Conservation (phyloP, 1,139 yeast genomes). For the Hemisphaericaspora subhashii region DNA sequence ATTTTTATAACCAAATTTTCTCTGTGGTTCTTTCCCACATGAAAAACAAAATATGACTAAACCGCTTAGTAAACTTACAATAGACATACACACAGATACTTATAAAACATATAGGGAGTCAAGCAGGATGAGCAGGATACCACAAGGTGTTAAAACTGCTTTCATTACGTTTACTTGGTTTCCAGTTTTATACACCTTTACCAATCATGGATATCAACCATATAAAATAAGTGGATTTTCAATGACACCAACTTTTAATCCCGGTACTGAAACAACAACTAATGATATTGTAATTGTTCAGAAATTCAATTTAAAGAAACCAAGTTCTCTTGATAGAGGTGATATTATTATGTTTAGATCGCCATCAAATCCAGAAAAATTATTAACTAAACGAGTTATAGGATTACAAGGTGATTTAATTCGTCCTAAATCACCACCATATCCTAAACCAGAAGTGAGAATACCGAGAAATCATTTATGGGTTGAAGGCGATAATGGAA, state of each 20-base stretch:
- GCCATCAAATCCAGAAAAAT: slow-evolving; percentile 72
- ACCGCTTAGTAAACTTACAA: too few relatives aligned
- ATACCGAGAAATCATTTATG: slow-evolving; percentile 83
- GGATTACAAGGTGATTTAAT: slow-evolving; percentile 74
- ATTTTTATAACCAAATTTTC: too few relatives aligned
- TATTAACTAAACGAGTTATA: slow-evolving; percentile 74
- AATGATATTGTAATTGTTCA: slow-evolving; percentile 72
- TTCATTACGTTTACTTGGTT: slow-evolving; percentile 58
- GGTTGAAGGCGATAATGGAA: slow-evolving; percentile 91
- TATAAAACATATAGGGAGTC: too few relatives aligned
- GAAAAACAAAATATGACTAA: too few relatives aligned
- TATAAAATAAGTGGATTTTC: slow-evolving; percentile 81
- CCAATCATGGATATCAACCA: slow-evolving; percentile 71
- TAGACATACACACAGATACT: too few relatives aligned
- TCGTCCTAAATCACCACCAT: slow-evolving; percentile 55
- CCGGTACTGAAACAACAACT: slow-evolving; percentile 48
- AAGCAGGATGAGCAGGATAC: slow-evolving; percentile 11
- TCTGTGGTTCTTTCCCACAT: too few relatives aligned
- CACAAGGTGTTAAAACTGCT: slow-evolving; percentile 21
- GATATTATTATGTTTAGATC: slow-evolving; percentile 79
- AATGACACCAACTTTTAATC: slow-evolving; percentile 90
- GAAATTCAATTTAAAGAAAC: slow-evolving; percentile 56
- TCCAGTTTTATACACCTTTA: slow-evolving; percentile 71
- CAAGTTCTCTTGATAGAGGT: slow-evolving; percentile 51
- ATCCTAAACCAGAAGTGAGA: slow-evolving; percentile 59